Base-by-base conservation (phyloP, 306 rosid species). In the Trifolium dubium region DNA sequence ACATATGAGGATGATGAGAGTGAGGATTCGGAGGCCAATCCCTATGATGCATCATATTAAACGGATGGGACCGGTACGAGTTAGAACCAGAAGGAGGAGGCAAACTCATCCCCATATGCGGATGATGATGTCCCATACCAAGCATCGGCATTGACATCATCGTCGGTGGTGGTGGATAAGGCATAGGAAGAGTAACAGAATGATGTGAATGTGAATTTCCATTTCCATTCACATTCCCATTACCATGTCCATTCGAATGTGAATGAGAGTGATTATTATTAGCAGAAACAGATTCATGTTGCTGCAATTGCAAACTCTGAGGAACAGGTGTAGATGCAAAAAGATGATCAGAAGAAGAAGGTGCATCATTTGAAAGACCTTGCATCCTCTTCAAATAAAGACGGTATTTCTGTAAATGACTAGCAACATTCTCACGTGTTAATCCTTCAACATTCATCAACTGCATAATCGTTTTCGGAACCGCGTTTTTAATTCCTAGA, bases 401-500 rank as follows among this genome's bases (percentile, higher is more conserved):
- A 0, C 98, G 84, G 74, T 95, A 95, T 88, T 95, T 95, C 83
- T 95, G 97, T 13, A 95, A 81, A 59, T 95, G 99, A 34, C 98
- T 92, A 0, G 99, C 99, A 4, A 95, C 99, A 59, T 95, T 95
- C 78, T 95, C 99, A 0, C 98, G 89, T 4, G 97, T 95, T 88
- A 95, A 75, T 11, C 98, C 99, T 41, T 93, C 98, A 10, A 93
- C 96, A 78, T 93, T 93, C 98, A 91, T 91, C 87, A 93, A 73
- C 82, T 86, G 92, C 98, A 93, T 91, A 51, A 93, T 93, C 17
- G 97, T 87, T 68, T 93, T 93, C 18, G 98, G 98, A 17, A 92
- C 97, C 35, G 97, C 99, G 85, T 77, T 91, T 77, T 90, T 90
- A 32, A 95, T 90, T 53, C 98, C 99, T 14, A 95, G 81, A 53